Evolutionary conservation across 2,329 filamentous ascomycete species (phyloP), one percentile per base, ranked within the genome.

Genomic region (Fusarium armeniacum): DNA sequence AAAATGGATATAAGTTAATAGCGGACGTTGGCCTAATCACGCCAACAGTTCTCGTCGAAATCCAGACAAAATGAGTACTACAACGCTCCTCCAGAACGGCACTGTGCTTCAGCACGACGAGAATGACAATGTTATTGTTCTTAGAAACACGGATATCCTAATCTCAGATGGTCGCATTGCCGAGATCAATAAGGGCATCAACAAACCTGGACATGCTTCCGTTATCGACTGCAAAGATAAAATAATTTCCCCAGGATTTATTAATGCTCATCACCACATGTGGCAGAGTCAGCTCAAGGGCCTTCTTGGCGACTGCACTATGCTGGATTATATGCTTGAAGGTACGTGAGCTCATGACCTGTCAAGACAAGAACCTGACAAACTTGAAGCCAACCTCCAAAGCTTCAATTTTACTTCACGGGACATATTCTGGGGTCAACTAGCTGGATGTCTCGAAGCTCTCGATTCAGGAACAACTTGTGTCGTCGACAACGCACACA

Each of bases 251-350:
- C 38, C 59, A 2, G 51, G 61, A 0, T 58, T 64, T 1, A 40
- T 64, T 1, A 58, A 64, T 3, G 26, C 61, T 0, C 61, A 63
- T 16, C 58, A 63, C 1, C 58, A 63, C 3, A 30, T 63, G 28
- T 63, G 58, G 58, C 61, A 63, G 9, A 63, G 43, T 12, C 60
- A 63, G 6, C 11, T 63, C 3, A 63, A 63, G 7, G 60, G 60
- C 0, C 40, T 52, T 11, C 60, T 63, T 6, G 60, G 60, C 1
- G 49, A 63, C 12, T 47, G 30, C 8, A 63, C 58, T 0, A 63
- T 63, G 60, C 20, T 63, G 15, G 60, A 63, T 6, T 63, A 63
- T 36, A 62, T 63, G 36, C 35, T 63, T 6, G 18, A 57, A 44
- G 60, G 60, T 24, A 6, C 24, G 32, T 30, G 7, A 2, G 4